Percentiles rank a stretch among this genome's conserved stretches.
phyloP scores from a whole-genome alignment of 768 basidiomycete genomes.

The Boletus sensibilis region DNA sequence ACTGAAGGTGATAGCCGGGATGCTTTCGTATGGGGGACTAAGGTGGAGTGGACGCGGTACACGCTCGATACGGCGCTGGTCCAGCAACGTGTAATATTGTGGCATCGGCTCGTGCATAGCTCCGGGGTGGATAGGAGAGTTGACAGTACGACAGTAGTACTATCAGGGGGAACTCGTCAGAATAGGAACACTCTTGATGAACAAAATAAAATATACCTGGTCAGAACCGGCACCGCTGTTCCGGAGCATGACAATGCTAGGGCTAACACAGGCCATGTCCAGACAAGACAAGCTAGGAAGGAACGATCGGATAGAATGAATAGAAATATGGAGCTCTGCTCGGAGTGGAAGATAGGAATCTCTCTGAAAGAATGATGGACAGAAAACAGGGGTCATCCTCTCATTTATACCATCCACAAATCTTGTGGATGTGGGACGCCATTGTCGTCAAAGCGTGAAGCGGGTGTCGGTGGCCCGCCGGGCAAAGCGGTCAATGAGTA shows the following conservation, averaged over 20 bases:
- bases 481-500: constrained; percentile 1
- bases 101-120: constrained; percentile 18
- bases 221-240: not conserved
- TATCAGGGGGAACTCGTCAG: constrained; percentile 5
- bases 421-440: not conserved
- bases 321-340: constrained; percentile 4
- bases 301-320: not conserved
- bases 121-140: constrained; percentile 23
- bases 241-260: not conserved
- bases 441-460: constrained; percentile 16
- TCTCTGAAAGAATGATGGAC: not conserved
- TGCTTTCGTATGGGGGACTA: constrained; percentile 15
- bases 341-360: not conserved
- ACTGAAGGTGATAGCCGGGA: constrained; percentile 21
- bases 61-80: constrained; percentile 19
- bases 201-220: not conserved
- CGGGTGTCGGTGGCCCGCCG: not conserved
- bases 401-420: constrained; percentile 10
- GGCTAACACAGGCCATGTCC: not conserved
- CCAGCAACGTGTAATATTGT: constrained; percentile 6
- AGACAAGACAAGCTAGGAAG: not conserved
- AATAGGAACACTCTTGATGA: not conserved
- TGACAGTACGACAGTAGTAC: constrained; percentile 11
- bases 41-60: constrained; percentile 18
- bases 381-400: not conserved